Conservation (phyloP, 202 grass and related monocot genomes). For the Panicum virgatum region DNA sequence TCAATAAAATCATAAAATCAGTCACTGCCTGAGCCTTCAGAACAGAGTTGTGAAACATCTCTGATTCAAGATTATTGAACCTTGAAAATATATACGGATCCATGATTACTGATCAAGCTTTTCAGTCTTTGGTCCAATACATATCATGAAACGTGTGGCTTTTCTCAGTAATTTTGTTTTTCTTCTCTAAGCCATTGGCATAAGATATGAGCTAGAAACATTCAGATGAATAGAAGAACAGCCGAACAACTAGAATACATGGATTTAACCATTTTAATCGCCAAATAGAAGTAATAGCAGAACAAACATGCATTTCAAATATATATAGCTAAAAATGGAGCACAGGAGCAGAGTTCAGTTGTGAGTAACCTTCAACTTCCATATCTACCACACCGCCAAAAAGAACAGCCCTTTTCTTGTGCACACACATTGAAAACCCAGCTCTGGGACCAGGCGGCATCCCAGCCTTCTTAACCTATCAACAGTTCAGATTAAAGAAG, state of each 20-base stretch:
- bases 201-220: background rate
- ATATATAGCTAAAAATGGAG: constrained; percentile 6
- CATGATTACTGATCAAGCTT: background rate
- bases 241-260: background rate
- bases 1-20: constrained; percentile 28
- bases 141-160: background rate
- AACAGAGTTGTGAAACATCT: background rate
- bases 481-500: constrained; percentile 26
- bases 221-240: background rate
- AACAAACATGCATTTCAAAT: constrained; percentile 22
- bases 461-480: constrained; percentile 90
- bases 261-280: constrained; percentile 22
- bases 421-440: constrained; percentile 95
- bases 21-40: background rate
- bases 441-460: constrained; percentile 93
- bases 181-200: background rate
- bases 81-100: background rate
- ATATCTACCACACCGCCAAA: constrained; percentile 96
- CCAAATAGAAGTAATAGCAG: constrained; percentile 3
- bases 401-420: constrained; percentile 94
- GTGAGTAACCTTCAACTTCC: constrained; percentile 82
- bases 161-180: background rate
- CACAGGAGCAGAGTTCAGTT: constrained; percentile 32
- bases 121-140: background rate
- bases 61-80: background rate